These are phyloP conservation scores for Globomyces sp. DNA, from an alignment of 371 early-diverging fungal species.

Conservation along the genomic window DNA sequence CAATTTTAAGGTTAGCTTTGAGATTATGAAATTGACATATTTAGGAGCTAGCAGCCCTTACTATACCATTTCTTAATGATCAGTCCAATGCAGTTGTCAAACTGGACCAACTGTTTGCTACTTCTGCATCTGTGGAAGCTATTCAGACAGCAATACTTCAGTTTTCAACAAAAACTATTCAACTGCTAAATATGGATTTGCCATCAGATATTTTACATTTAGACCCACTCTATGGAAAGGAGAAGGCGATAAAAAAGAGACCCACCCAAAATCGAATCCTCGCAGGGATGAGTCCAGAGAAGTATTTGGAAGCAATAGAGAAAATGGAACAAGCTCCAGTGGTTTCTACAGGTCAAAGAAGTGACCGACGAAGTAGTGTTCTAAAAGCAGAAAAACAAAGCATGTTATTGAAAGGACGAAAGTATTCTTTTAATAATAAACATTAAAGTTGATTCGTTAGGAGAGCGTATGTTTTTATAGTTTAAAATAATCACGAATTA, in stretches of 20 bases:
- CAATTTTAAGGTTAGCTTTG: background rate
- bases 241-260: background rate
- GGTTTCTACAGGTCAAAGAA: background rate
- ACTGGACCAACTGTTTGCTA: background rate
- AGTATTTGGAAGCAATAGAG: constrained; percentile 11
- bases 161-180: constrained; percentile 1
- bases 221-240: constrained; percentile 12
- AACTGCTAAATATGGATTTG: constrained; percentile 10
- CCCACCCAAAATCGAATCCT: background rate
- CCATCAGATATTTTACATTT: constrained; percentile 1
- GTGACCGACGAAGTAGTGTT: background rate
- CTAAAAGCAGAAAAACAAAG: background rate
- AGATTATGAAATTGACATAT: too few relatives aligned
- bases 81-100: background rate
- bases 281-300: background rate
- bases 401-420: constrained; percentile 1
- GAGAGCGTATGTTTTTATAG: too few relatives aligned
- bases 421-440: background rate
- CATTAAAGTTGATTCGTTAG: background rate
- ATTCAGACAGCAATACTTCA: background rate
- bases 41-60: background rate
- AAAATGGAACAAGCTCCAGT: background rate
- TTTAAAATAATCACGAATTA: too few relatives aligned
- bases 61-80: background rate
- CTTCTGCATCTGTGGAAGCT: background rate